phyloP scores from a whole-genome alignment of 345 rosid species.

The Eucalyptus pumila region DNA sequence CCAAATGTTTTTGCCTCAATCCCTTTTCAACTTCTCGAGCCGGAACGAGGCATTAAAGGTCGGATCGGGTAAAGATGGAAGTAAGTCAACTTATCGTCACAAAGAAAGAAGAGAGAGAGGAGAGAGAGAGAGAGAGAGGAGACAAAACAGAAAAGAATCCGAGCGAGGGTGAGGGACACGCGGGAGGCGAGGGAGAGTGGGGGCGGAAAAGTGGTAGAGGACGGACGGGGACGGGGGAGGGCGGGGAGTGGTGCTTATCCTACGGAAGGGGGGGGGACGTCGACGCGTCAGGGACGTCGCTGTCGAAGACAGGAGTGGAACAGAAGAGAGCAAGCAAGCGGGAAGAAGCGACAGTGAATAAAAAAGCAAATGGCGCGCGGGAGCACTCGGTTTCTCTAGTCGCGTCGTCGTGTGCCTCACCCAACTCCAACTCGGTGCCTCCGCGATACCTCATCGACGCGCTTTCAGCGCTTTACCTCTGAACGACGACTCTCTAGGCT shows the following conservation, averaged over 20 bases:
- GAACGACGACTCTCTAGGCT: background rate
- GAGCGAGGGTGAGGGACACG: background rate
- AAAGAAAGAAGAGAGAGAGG: background rate
- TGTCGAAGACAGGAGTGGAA: background rate
- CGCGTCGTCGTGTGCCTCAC: background rate
- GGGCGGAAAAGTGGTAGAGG: background rate
- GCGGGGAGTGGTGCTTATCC: background rate
- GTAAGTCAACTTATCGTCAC: background rate
- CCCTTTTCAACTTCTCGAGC: background rate
- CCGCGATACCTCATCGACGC: background rate
- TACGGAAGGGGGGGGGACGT: background rate
- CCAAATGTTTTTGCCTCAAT: background rate
- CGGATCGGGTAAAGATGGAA: background rate
- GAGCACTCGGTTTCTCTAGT: background rate
- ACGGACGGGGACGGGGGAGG: background rate
- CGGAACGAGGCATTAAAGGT: background rate
- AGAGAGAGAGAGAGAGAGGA: background rate
- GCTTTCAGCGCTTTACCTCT: background rate
- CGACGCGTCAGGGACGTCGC: background rate
- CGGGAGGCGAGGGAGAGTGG: background rate
- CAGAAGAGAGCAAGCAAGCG: background rate
- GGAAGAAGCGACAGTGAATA: background rate
- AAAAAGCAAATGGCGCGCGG: background rate
- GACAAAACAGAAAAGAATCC: no score
- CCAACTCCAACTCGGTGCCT: background rate